Percentiles rank a stretch among this genome's conserved stretches.
These are phyloP conservation scores for Rhodotorula sp. DNA, from an alignment of 1,284 basidiomycete genomes.

Conservation along the genomic window DNA sequence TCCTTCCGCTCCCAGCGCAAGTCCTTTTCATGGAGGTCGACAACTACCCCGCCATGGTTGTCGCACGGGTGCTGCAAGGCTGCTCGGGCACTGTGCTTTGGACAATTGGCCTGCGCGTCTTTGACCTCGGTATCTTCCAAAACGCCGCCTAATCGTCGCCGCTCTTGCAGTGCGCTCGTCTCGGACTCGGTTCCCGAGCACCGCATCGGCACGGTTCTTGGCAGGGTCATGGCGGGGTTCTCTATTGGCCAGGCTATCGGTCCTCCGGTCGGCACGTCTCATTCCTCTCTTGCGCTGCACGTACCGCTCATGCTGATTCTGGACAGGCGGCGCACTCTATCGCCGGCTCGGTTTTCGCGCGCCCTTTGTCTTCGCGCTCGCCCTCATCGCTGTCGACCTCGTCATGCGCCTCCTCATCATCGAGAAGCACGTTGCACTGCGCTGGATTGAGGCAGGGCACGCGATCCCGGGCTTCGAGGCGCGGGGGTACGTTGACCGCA, in stretches of 20 bases:
- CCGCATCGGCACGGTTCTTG: conserved; percentile 33
- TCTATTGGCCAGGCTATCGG: conserved; percentile 36
- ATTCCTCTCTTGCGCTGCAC: too few relatives aligned
- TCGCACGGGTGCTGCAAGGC: conserved; percentile 45
- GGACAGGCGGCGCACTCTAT: conserved; percentile 42
- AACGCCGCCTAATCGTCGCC: background rate
- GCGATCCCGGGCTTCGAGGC: conserved; percentile 36
- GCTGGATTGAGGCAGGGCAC: conserved; percentile 29
- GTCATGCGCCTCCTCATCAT: conserved; percentile 42
- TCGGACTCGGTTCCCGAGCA: conserved; percentile 36
- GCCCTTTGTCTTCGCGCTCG: conserved; percentile 45
- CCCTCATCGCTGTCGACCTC: conserved; percentile 40
- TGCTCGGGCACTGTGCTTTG: conserved; percentile 44
- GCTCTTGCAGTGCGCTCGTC: conserved; percentile 22
- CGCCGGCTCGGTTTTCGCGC: conserved; percentile 43
- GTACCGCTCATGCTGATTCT: background rate
- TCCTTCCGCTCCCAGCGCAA: conserved; percentile 8
- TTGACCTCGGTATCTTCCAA: too few relatives aligned
- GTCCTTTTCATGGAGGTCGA: conserved; percentile 45
- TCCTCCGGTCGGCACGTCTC: conserved; percentile 23
- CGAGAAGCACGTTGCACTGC: conserved; percentile 42
- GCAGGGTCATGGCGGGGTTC: conserved; percentile 44
- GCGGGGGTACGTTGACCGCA: conserved; percentile 21
- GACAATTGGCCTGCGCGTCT: conserved; percentile 36
- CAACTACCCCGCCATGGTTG: conserved; percentile 36